Conservation (phyloP, 2,329 filamentous ascomycete species). For the Pleomassaria siparia region DNA sequence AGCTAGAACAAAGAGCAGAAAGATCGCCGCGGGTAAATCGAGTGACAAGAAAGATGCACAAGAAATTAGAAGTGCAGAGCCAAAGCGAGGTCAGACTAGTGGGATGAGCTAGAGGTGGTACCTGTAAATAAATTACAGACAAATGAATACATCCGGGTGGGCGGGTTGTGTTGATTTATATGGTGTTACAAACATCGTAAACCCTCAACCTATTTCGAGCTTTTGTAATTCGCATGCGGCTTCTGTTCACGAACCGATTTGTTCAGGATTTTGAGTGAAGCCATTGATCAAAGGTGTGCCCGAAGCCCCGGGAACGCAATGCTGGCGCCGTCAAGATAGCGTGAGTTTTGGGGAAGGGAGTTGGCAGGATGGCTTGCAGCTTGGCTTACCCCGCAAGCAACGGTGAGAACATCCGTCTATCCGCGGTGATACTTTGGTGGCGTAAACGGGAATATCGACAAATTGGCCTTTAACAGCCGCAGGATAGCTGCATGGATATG, state of each 20-base stretch:
- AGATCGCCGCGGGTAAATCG: conserved; percentile 22
- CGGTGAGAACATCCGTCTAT: conserved; percentile 5
- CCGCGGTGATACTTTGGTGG: conserved; percentile 5
- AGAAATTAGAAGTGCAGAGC: conserved; percentile 4
- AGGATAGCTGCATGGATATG: conserved; percentile 5
- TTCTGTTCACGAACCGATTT: not conserved
- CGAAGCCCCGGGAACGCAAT: not conserved
- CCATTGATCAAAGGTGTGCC: not conserved
- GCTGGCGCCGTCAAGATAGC: not conserved
- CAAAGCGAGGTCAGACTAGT: conserved; percentile 4
- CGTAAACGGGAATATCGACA: conserved; percentile 6
- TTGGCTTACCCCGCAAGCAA: conserved; percentile 6
- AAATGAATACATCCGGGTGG: conserved; percentile 16
- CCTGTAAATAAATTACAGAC: conserved; percentile 13
- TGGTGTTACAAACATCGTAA: not conserved
- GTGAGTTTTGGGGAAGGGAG: not conserved
- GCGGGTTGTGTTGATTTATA: conserved; percentile 4
- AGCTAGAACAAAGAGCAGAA: conserved; percentile 10
- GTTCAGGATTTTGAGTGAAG: not conserved
- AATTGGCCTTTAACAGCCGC: conserved; percentile 4
- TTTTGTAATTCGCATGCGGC: not conserved
- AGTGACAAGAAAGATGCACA: conserved; percentile 9
- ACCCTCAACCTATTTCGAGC: not conserved
- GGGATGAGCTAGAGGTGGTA: conserved; percentile 7
- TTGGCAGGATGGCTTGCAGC: not conserved